These are phyloP conservation scores for Candida alai DNA, from an alignment of 805 yeast genomes.

Conservation along the genomic window DNA sequence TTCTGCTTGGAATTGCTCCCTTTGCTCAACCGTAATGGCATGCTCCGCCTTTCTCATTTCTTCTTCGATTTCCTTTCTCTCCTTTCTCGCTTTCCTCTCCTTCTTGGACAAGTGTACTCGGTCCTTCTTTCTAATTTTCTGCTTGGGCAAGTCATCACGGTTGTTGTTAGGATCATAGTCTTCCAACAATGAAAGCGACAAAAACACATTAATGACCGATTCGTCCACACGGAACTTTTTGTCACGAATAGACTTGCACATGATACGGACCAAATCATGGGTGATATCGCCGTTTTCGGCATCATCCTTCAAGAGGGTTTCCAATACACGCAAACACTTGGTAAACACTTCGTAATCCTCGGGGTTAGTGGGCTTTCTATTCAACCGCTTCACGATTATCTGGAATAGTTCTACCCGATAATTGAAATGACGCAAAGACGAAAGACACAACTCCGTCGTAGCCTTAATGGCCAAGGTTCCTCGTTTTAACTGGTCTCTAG, in stretches of 20 bases:
- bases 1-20: slow-evolving; percentile 82
- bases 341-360: slow-evolving; percentile 48
- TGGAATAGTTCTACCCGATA: slow-evolving; percentile 71
- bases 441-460: slow-evolving; percentile 66
- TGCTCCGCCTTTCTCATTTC: slow-evolving; percentile 86
- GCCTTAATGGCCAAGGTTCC: slow-evolving; percentile 68
- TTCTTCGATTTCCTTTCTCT: slow-evolving; percentile 79
- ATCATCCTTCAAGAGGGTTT: slow-evolving; percentile 71
- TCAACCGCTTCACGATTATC: slow-evolving; percentile 63
- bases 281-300: slow-evolving; percentile 75
- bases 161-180: slow-evolving; percentile 69
- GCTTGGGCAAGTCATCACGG: slow-evolving; percentile 35
- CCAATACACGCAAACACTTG: slow-evolving; percentile 61
- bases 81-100: slow-evolving; percentile 84
- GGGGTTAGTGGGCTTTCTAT: slow-evolving; percentile 51
- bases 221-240: slow-evolving; percentile 82
- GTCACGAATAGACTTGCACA: slow-evolving; percentile 67
- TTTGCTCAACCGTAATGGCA: slow-evolving; percentile 80
- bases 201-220: slow-evolving; percentile 66
- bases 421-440: slow-evolving; percentile 74
- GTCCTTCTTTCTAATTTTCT: slow-evolving; percentile 75
- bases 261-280: slow-evolving; percentile 62
- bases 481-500: slow-evolving; percentile 33
- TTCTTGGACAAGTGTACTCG: slow-evolving; percentile 88
- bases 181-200: slow-evolving; percentile 60